Conservation (phyloP, 345 rosid species). For the Boechera stricta region DNA sequence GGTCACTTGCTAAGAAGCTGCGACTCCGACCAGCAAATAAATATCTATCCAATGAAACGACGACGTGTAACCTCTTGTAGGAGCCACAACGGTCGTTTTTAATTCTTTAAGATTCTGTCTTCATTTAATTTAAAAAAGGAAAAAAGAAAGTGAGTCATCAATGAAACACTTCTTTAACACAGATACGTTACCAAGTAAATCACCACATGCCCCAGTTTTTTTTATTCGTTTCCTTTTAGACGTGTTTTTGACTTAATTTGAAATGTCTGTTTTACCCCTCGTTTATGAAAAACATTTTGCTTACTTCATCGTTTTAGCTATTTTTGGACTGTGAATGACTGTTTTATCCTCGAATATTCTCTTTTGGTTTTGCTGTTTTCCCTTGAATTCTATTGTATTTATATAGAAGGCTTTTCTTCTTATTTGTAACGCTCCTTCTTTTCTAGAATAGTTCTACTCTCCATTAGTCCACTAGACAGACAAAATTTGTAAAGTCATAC, state of each 20-base stretch:
- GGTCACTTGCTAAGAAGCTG: constrained; percentile 47
- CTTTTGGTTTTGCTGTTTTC: neutral
- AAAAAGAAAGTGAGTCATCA: constrained; percentile 13
- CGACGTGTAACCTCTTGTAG: neutral
- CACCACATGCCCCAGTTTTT: constrained; percentile 29
- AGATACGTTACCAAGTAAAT: constrained; percentile 27
- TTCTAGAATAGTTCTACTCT: no score
- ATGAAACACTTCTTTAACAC: constrained; percentile 42
- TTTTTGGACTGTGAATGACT: neutral
- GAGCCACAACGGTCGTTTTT: constrained; percentile 31
- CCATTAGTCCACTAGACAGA: no score
- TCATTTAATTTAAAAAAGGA: neutral
- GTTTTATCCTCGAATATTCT: neutral
- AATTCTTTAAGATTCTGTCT: neutral
- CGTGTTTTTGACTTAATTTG: constrained; percentile 37
- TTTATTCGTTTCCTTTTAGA: constrained; percentile 13
- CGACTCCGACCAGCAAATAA: constrained; percentile 26
- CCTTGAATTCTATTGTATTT: neutral
- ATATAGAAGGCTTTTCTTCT: neutral
- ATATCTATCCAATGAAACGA: constrained; percentile 18
- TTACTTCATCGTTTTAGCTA: neutral
- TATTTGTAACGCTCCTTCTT: neutral
- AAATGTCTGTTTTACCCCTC: constrained; percentile 29
- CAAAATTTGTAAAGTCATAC: no score
- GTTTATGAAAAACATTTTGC: no score